Conservation (phyloP, 805 yeast genomes). For the Zygosaccharomyces rouxii region DNA sequence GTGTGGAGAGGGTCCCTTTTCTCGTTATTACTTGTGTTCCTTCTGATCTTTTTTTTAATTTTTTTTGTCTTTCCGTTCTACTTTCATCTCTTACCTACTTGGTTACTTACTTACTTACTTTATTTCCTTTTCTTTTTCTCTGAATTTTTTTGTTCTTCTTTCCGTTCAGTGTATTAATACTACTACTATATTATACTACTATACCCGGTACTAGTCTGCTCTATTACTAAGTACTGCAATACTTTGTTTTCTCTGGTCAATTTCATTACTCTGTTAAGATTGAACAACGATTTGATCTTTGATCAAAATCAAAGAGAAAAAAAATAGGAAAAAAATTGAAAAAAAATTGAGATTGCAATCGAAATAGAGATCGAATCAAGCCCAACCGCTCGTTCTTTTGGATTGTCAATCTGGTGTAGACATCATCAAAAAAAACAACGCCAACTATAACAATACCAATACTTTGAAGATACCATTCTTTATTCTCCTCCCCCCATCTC, state of each 20-base stretch:
- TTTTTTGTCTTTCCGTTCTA: not conserved
- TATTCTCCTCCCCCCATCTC: slow-evolving; percentile 3
- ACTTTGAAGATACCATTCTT: not conserved
- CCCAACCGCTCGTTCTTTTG: not conserved
- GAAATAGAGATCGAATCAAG: not conserved
- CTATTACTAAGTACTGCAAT: not conserved
- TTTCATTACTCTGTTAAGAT: not conserved
- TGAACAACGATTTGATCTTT: not conserved
- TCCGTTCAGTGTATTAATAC: not conserved
- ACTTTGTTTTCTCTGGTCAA: not conserved
- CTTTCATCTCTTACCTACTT: not conserved
- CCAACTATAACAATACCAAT: not conserved
- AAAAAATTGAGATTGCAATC: not conserved
- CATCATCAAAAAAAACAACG: not conserved
- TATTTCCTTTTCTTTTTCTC: not conserved
- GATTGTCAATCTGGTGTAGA: not conserved
- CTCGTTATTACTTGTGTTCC: not conserved
- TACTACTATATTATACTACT: not conserved
- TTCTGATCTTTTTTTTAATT: not conserved
- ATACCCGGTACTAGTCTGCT: not conserved
- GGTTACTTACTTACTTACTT: not conserved
- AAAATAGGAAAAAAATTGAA: not conserved
- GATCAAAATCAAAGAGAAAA: not conserved
- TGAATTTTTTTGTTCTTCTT: not conserved
- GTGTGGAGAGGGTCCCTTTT: not conserved